Evolutionary conservation across 2,329 filamentous ascomycete species (phyloP).

Genomic region (Neoscytalidium dimidiatum): DNA sequence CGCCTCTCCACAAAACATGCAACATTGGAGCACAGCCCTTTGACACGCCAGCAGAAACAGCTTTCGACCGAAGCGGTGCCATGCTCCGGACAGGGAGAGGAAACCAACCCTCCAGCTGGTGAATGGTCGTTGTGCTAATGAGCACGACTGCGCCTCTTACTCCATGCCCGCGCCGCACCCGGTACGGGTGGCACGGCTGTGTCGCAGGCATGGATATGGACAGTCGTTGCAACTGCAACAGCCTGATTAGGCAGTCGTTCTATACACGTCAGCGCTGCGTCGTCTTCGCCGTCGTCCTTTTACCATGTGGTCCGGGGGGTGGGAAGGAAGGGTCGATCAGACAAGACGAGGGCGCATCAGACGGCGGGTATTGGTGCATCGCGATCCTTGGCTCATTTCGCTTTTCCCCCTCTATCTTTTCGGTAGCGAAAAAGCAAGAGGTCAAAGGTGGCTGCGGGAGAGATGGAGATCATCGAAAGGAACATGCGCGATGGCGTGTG

Average conservation of each 20-base stretch:
- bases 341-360: neutral
- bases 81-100: neutral
- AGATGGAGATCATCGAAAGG: neutral
- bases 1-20: slow-evolving; percentile 8
- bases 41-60: neutral
- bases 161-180: too few relatives aligned
- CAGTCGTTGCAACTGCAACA: too few relatives aligned
- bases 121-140: neutral
- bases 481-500: too few relatives aligned
- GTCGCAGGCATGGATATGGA: too few relatives aligned
- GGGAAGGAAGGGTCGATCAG: neutral
- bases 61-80: neutral
- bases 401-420: neutral
- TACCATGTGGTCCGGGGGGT: neutral
- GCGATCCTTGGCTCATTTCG: slow-evolving; percentile 9
- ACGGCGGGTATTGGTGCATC: neutral
- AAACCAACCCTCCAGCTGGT: neutral
- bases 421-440: neutral
- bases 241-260: too few relatives aligned
- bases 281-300: neutral
- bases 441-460: neutral
- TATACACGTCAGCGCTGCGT: neutral
- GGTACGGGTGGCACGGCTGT: too few relatives aligned
- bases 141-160: neutral
- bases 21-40: neutral